These are phyloP conservation scores for Xylaria sp. DNA, from an alignment of 2,329 filamentous ascomycete species.

Conservation along the genomic window DNA sequence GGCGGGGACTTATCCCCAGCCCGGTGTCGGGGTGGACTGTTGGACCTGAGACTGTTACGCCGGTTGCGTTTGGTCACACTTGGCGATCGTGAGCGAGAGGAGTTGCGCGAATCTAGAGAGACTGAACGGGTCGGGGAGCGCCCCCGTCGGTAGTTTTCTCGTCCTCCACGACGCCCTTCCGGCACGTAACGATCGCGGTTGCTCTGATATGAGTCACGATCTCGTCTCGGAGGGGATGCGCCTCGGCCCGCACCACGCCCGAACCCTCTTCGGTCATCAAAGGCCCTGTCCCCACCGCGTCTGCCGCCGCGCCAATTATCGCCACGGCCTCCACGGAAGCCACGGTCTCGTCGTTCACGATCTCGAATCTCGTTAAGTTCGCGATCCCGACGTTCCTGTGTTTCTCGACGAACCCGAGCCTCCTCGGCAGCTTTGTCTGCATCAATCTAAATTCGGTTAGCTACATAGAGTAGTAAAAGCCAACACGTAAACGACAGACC, in stretches of 20 bases:
- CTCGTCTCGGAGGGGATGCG: conserved; percentile 52
- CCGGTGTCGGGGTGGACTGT: conserved; percentile 36
- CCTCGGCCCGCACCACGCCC: conserved; percentile 53
- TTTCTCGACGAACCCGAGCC: conserved; percentile 72
- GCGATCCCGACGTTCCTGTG: conserved; percentile 72
- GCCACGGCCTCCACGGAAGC: conserved; percentile 55
- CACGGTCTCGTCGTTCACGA: conserved; percentile 62
- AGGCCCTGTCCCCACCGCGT: conserved; percentile 57
- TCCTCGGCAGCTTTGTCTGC: conserved; percentile 82
- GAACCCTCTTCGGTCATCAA: conserved; percentile 51
- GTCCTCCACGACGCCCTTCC: conserved; percentile 50
- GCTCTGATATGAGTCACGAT: conserved; percentile 44
- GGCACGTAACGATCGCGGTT: conserved; percentile 57
- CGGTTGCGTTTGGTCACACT: conserved; percentile 34
- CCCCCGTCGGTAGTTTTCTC: conserved; percentile 49
- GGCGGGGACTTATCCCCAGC: conserved; percentile 37
- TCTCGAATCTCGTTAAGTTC: conserved; percentile 72
- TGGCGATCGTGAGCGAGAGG: conserved; percentile 41
- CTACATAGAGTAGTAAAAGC: not conserved
- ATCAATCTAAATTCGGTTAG: conserved; percentile 64
- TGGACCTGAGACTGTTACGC: conserved; percentile 37
- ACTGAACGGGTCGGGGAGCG: conserved; percentile 49
- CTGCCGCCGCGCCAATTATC: conserved; percentile 60
- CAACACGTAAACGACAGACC: conserved; percentile 54
- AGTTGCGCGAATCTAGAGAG: conserved; percentile 45